Percentiles rank a stretch among this genome's conserved stretches.
Conservation (phyloP, 2,329 filamentous ascomycete genomes). For the Fusarium sp. region DNA sequence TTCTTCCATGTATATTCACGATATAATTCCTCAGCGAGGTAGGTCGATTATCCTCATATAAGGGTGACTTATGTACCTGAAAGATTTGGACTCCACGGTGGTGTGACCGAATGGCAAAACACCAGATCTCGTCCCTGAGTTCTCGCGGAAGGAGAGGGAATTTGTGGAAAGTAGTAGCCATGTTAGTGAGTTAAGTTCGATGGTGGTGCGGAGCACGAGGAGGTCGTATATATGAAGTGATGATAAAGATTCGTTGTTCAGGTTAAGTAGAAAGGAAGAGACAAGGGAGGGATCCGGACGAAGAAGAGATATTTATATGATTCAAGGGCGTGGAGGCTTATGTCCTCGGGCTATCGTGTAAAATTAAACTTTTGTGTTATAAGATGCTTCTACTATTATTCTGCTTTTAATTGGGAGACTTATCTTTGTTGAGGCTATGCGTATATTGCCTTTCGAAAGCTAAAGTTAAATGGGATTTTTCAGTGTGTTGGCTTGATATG, state of each 20-base stretch:
- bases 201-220: not conserved
- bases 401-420: no score
- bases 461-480: no score
- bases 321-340: not conserved
- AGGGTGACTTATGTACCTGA: no score
- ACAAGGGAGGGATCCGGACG: no score
- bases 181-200: fast-evolving
- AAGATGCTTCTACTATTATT: no score
- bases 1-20: not conserved
- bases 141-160: not conserved
- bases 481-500: no score
- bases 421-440: no score
- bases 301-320: not conserved
- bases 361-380: not conserved
- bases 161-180: not conserved
- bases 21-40: not conserved
- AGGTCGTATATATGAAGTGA: not conserved
- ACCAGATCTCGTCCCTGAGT: not conserved
- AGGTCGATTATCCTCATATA: no score
- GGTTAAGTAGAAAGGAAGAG: not conserved
- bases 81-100: not conserved
- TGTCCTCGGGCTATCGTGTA: not conserved
- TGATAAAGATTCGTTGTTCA: not conserved
- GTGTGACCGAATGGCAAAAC: not conserved
- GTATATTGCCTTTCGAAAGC: no score